Conservation (phyloP, 768 basidiomycete genomes). For the Suillus brevipes region DNA sequence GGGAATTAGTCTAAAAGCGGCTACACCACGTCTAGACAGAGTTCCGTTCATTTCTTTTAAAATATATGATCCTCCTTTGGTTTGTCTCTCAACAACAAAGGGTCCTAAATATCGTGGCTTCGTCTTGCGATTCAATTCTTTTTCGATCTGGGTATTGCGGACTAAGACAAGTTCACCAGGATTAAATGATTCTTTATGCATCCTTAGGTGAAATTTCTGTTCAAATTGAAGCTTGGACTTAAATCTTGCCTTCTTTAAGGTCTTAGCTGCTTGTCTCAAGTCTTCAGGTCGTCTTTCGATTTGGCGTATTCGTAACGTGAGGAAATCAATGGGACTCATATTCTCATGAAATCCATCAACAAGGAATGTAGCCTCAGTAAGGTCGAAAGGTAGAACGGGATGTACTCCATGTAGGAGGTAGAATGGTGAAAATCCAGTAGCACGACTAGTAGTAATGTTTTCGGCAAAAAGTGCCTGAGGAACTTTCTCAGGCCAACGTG, state of each 20-base stretch:
- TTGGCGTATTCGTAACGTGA: constrained; percentile 24
- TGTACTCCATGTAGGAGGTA: too few species aligned
- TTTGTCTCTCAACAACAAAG: constrained; percentile 31
- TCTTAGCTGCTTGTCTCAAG: constrained; percentile 27
- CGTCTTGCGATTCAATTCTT: constrained; percentile 30
- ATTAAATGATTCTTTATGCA: constrained; percentile 27
- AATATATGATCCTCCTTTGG: neutral
- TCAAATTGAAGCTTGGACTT: constrained; percentile 28
- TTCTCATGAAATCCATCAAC: constrained; percentile 17
- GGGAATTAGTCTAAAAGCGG: constrained; percentile 10
- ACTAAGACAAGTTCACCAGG: constrained; percentile 37
- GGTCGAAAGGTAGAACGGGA: too few species aligned
- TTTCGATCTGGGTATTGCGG: constrained; percentile 32
- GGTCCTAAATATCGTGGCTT: constrained; percentile 39
- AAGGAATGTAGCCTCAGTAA: constrained; percentile 32
- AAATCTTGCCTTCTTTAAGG: constrained; percentile 20
- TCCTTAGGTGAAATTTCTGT: constrained; percentile 13
- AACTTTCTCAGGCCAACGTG: constrained; percentile 24
- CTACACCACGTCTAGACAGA: constrained; percentile 6
- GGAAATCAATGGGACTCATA: constrained; percentile 21
- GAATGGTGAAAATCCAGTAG: neutral
- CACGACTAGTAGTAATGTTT: constrained; percentile 16
- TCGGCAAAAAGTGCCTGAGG: constrained; percentile 29
- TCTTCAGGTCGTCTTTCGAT: neutral
- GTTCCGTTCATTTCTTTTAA: constrained; percentile 19